These are phyloP conservation scores for Trametes sanguinea DNA, from an alignment of 768 basidiomycete genomes.

Conservation along the genomic window DNA sequence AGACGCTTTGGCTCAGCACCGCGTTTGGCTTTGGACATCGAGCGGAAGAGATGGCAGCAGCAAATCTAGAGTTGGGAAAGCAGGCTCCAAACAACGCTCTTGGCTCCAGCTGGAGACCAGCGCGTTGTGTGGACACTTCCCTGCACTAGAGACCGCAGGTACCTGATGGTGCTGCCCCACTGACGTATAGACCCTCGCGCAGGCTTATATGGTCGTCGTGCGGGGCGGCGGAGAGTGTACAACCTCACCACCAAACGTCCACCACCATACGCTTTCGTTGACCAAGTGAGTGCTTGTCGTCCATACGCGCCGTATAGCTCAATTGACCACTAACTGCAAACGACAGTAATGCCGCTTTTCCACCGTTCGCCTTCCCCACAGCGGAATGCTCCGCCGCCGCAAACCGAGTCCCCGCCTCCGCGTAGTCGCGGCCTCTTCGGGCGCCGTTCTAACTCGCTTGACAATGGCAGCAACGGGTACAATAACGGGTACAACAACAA, in stretches of 20 bases:
- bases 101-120: constrained; percentile 1
- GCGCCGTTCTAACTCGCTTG: constrained; percentile 23
- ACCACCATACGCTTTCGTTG: background rate
- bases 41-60: no score
- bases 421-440: constrained; percentile 29
- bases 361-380: constrained; percentile 19
- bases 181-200: constrained; percentile 4
- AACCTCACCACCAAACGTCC: background rate
- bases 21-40: background rate
- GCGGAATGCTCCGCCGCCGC: constrained; percentile 19
- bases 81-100: constrained; percentile 8
- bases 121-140: constrained; percentile 6
- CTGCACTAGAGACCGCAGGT: background rate
- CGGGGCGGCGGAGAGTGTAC: background rate
- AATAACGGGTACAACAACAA: background rate
- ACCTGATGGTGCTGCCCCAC: constrained; percentile 1
- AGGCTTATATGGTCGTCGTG: background rate
- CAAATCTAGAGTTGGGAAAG: background rate
- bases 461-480: constrained; percentile 6
- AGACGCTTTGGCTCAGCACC: background rate
- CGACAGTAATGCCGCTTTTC: constrained; percentile 34
- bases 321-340: background rate
- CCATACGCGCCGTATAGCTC: background rate
- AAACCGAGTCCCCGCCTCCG: constrained; percentile 21
- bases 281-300: background rate